phyloP scores from a whole-genome alignment of 441 rosid genomes.

The Gossypium davidsonii region DNA sequence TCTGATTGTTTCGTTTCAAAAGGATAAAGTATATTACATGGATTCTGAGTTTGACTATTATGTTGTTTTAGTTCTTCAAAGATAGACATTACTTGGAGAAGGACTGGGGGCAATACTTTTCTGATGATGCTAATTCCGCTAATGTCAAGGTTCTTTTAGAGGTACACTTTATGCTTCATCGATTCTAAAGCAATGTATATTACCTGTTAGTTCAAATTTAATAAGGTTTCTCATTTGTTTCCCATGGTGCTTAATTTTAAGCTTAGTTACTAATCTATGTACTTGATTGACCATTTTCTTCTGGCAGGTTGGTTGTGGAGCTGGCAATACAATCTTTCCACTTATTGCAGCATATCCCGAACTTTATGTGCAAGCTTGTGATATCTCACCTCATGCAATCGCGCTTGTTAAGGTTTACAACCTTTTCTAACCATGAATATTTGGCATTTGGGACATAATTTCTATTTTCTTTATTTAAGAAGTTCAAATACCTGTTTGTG shows the following conservation, averaged over 20 bases:
- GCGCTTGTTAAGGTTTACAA: slow-evolving; percentile 24
- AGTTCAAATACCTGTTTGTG: neutral
- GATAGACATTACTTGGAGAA: slow-evolving; percentile 38
- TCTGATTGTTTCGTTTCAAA: neutral
- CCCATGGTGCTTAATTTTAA: neutral
- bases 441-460: neutral
- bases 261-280: neutral
- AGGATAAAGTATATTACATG: neutral
- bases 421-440: neutral
- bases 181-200: neutral
- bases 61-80: slow-evolving; percentile 26
- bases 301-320: slow-evolving; percentile 31
- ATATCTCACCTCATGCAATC: slow-evolving; percentile 25
- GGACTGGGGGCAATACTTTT: slow-evolving; percentile 32
- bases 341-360: slow-evolving; percentile 28
- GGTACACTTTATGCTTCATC: slow-evolving; percentile 14
- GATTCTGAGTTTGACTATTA: neutral
- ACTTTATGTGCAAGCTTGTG: slow-evolving; percentile 30
- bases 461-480: neutral
- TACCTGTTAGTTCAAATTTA: neutral
- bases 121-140: slow-evolving; percentile 11
- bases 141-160: slow-evolving; percentile 26
- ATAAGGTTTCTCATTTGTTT: neutral
- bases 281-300: neutral
- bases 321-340: slow-evolving; percentile 31